Conservation (phyloP, 345 rosid species). For the Salix dunnii region DNA sequence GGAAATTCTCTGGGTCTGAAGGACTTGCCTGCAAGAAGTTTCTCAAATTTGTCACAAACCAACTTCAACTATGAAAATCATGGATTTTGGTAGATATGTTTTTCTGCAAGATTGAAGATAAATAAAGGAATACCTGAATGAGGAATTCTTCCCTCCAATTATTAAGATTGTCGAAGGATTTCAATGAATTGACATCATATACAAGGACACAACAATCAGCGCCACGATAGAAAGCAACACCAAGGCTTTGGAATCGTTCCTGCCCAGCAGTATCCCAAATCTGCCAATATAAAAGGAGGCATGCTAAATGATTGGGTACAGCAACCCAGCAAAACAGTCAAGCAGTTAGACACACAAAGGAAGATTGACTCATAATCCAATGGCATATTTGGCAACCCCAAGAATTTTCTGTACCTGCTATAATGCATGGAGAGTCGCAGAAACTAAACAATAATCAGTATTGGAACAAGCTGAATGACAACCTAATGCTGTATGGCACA, state of each 20-base stretch:
- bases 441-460: not conserved
- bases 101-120: not conserved
- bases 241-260: constrained; percentile 86
- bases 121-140: constrained; percentile 51
- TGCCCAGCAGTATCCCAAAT: constrained; percentile 96
- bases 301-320: not conserved
- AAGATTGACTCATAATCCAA: not conserved
- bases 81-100: not conserved
- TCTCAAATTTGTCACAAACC: not conserved
- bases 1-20: constrained; percentile 39
- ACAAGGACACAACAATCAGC: constrained; percentile 93
- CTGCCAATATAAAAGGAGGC: constrained; percentile 28
- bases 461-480: not conserved
- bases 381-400: not conserved
- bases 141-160: constrained; percentile 91
- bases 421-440: not conserved
- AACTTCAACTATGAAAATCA: not conserved
- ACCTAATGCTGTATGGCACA: not conserved
- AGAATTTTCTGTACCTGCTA: not conserved
- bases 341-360: not conserved
- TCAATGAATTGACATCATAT: constrained; percentile 78
- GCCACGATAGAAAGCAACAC: constrained; percentile 83
- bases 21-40: constrained; percentile 30
- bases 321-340: not conserved
- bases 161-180: constrained; percentile 83